Conservation (phyloP, 208 protist species). For the Trypanosoma brucei region DNA sequence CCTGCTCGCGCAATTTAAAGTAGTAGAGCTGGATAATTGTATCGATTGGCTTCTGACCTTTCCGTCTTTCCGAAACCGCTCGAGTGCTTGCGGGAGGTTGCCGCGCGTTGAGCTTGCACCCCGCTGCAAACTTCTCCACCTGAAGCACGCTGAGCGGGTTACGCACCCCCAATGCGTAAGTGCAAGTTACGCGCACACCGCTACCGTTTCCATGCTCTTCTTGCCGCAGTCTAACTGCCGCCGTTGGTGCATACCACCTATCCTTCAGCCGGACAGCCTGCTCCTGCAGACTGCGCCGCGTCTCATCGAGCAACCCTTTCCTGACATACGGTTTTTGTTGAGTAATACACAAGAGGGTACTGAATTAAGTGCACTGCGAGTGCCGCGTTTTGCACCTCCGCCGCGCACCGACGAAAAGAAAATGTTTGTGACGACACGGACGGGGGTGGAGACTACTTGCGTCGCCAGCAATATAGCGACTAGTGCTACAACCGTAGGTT, state of each 20-base stretch:
- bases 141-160: conserved; percentile 4
- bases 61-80: conserved; percentile 32
- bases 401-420: neutral
- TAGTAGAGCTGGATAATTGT: conserved; percentile 21
- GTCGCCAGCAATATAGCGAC: neutral
- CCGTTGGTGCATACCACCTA: conserved; percentile 9
- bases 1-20: conserved; percentile 41
- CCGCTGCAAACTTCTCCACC: conserved; percentile 22
- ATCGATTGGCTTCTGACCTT: conserved; percentile 36
- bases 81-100: conserved; percentile 14
- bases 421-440: neutral
- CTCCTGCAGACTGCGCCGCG: conserved; percentile 12
- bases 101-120: conserved; percentile 34
- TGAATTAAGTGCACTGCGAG: conserved; percentile 15
- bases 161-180: conserved; percentile 34
- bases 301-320: conserved; percentile 33
- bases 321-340: conserved; percentile 23
- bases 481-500: no score
- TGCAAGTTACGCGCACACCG: conserved; percentile 32
- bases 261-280: conserved; percentile 7
- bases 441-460: neutral
- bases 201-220: conserved; percentile 8
- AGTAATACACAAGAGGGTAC: conserved; percentile 16
- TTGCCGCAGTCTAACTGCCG: conserved; percentile 4
- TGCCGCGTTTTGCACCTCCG: conserved; percentile 23